Conservation (phyloP, 2,329 filamentous ascomycete genomes). For the Colletotrichum chrysophilum region DNA sequence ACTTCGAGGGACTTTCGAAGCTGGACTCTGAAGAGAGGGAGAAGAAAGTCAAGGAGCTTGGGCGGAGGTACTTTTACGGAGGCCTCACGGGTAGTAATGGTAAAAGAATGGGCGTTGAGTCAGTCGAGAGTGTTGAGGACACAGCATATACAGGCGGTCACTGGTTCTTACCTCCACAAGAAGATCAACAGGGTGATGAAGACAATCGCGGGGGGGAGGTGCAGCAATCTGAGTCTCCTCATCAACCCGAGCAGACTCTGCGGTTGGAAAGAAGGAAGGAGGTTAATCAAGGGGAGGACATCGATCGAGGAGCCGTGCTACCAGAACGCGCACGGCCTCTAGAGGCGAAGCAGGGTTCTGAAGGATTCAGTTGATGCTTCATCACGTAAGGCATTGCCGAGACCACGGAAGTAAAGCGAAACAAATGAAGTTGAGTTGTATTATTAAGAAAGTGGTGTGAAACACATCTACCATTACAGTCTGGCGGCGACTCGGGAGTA, state of each 20-base stretch:
- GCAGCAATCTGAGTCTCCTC: too few relatives aligned
- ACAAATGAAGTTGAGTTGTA: neutral
- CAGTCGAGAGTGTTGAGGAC: conserved; percentile 4
- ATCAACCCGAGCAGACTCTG: neutral
- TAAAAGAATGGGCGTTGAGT: conserved; percentile 12
- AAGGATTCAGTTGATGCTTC: neutral
- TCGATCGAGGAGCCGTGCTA: neutral
- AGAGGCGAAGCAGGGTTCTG: neutral
- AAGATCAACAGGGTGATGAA: neutral
- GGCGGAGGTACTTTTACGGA: conserved; percentile 22
- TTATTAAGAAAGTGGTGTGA: neutral
- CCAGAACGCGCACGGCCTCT: neutral
- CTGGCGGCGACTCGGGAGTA: neutral
- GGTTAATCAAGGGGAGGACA: neutral
- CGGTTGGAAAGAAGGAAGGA: fast-evolving
- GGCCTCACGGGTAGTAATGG: conserved; percentile 26
- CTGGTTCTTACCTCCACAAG: neutral
- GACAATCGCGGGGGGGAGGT: neutral
- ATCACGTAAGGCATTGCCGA: neutral
- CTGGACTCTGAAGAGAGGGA: conserved; percentile 1
- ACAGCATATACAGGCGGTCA: neutral
- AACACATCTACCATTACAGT: neutral
- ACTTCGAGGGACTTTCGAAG: conserved; percentile 18
- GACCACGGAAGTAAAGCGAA: too few relatives aligned
- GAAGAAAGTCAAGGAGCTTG: conserved; percentile 9